Evolutionary conservation across 805 yeast species (phyloP).

Genomic region (Candida maris): DNA sequence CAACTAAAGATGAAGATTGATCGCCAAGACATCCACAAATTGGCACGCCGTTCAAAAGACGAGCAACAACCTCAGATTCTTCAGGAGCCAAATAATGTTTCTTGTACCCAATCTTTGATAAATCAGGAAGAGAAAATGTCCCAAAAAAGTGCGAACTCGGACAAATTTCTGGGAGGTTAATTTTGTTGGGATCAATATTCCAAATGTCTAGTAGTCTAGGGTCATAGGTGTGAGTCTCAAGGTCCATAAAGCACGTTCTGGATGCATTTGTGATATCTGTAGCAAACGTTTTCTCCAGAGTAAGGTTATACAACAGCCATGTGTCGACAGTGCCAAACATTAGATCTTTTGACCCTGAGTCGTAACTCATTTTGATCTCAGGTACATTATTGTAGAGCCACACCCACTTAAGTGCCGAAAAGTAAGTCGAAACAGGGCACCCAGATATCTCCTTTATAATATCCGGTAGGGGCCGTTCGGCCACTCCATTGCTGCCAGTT

Average conservation of each 20-base stretch:
- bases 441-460: slow-evolving; percentile 68
- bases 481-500: slow-evolving; percentile 51
- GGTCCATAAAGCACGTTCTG: slow-evolving; percentile 85
- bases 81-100: slow-evolving; percentile 23
- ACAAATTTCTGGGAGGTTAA: slow-evolving; percentile 70
- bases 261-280: slow-evolving; percentile 92
- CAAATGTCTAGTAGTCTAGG: slow-evolving; percentile 71
- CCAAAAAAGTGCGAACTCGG: slow-evolving; percentile 81
- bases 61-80: slow-evolving; percentile 45
- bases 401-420: slow-evolving; percentile 82
- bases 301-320: slow-evolving; percentile 85
- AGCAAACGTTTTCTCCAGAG: slow-evolving; percentile 63
- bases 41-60: slow-evolving; percentile 58
- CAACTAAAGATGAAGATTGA: slow-evolving; percentile 90
- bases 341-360: slow-evolving; percentile 62
- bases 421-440: slow-evolving; percentile 84
- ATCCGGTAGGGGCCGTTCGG: no score
- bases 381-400: slow-evolving; percentile 86
- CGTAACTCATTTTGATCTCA: slow-evolving; percentile 62
- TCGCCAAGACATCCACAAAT: slow-evolving; percentile 91
- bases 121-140: slow-evolving; percentile 57
- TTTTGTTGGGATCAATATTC: slow-evolving; percentile 66
- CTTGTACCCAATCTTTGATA: slow-evolving; percentile 21
- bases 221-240: slow-evolving; percentile 73
- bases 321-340: slow-evolving; percentile 95